Evolutionary conservation across 371 early-diverging fungal species (phyloP).

Genomic region (Haplosporangium sp.): DNA sequence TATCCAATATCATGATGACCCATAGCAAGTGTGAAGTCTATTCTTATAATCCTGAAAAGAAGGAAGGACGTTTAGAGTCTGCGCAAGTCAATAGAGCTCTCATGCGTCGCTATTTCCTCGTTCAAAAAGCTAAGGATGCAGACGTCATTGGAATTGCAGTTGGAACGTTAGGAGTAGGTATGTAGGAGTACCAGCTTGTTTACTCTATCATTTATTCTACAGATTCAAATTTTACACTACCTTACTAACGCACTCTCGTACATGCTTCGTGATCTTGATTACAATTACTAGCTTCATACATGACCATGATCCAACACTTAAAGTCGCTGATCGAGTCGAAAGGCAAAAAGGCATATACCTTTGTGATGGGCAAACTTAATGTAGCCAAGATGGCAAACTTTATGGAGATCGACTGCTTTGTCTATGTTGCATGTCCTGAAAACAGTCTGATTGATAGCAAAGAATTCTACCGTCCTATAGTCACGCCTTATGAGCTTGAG

Average conservation of each 20-base stretch:
- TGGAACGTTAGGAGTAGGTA: constrained; percentile 95
- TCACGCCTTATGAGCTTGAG: constrained; percentile 93
- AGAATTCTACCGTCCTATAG: constrained; percentile 92
- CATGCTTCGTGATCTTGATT: background rate
- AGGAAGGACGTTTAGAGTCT: constrained; percentile 69
- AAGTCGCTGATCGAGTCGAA: constrained; percentile 79
- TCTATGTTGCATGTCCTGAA: constrained; percentile 94
- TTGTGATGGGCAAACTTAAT: constrained; percentile 95
- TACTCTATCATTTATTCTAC: background rate
- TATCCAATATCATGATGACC: constrained; percentile 90
- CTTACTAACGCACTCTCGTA: too few relatives aligned
- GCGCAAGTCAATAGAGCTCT: constrained; percentile 75
- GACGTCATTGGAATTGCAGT: constrained; percentile 94
- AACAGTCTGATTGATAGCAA: constrained; percentile 92
- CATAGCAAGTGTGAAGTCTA: constrained; percentile 73
- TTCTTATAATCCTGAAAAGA: constrained; percentile 74
- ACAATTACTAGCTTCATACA: constrained; percentile 77
- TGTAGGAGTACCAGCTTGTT: constrained; percentile 22
- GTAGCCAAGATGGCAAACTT: constrained; percentile 97
- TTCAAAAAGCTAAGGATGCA: constrained; percentile 95
- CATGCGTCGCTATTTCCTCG: constrained; percentile 78
- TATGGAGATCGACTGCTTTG: constrained; percentile 92
- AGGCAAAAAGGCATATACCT: constrained; percentile 89
- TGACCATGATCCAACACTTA: constrained; percentile 82
- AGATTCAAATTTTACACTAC: too few relatives aligned